A percentile compares a stretch with the other conserved stretches of the same genome.
phyloP scores from a whole-genome alignment of 2,329 filamentous ascomycete species.

The Furcasterigmium furcatum region DNA sequence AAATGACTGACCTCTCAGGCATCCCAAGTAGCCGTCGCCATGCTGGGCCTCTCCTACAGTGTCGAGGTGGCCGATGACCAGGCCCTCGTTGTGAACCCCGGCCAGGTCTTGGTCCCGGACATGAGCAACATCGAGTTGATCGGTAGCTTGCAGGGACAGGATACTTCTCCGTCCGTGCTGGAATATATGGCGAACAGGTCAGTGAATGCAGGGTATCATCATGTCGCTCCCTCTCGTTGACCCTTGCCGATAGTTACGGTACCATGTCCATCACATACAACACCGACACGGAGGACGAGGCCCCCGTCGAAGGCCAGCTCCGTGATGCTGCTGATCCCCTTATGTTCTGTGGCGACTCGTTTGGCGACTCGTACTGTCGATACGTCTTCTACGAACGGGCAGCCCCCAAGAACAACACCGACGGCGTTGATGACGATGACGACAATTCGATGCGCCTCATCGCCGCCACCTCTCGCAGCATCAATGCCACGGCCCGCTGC shows the following conservation, averaged over 20 bases:
- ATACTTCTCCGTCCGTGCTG: conserved; percentile 19
- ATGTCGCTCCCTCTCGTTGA: too few species aligned
- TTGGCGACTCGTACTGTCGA: conserved; percentile 14
- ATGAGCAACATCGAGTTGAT: conserved; percentile 28
- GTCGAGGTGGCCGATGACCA: conserved; percentile 29
- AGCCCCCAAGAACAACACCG: conserved; percentile 5
- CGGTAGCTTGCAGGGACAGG: conserved; percentile 18
- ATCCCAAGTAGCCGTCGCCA: conserved; percentile 38
- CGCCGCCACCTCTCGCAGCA: conserved; percentile 26
- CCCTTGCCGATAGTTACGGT: conserved; percentile 31
- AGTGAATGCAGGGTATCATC: too few species aligned
- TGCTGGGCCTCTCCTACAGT: conserved; percentile 37
- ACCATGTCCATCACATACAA: conserved; percentile 26
- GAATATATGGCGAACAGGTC: conserved; percentile 39
- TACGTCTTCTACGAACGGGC: conserved; percentile 33
- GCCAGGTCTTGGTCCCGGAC: conserved; percentile 30
- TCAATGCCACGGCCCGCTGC: conserved; percentile 25
- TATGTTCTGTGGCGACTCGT: conserved; percentile 9
- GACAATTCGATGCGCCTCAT: conserved; percentile 11
- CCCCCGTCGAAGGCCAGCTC: conserved; percentile 26
- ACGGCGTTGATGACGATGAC: background rate
- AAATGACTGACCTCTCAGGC: conserved; percentile 18
- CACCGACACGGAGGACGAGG: conserved; percentile 9
- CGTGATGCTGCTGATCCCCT: conserved; percentile 20
- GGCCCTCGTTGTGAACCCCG: conserved; percentile 23